Evolutionary conservation across 169 alveolate species (phyloP), one percentile per base, ranked within the genome.

Genomic region (Babesia ovis): DNA sequence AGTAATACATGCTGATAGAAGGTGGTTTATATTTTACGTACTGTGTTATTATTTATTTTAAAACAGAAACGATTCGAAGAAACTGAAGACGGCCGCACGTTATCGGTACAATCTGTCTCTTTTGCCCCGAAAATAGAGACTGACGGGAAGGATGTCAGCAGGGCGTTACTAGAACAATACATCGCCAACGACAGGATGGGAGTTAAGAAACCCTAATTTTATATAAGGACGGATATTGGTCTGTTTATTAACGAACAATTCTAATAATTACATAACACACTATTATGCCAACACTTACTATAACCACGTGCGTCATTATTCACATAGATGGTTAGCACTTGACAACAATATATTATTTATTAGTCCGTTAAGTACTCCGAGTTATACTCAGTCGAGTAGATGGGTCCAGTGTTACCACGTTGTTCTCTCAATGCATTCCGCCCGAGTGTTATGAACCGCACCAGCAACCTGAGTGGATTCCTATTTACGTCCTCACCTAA

Each of bases 71-170:
- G 86, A 4, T 77, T 77, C 67, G 71, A 67, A 12, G 39, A 54
- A 29, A 60, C 57, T 41, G 86, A 77, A 35, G 82, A 56, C 43
- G 86, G 86, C 9, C 70, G 77, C 46, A 35, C 35, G 51, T 53
- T 77, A 20, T 16, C 68, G 11, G 14, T 77, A 42, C 55, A 77
- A 14, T 67, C 82, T 9, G 51, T 68, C 32, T 60, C 71, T 20
- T 68, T 77, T 45, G 86, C 86, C 27, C 86, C 86, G 32, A 77
- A 77, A 22, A 69, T 77, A 20, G 61, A 77, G n/a, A 31, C 56
- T 53, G 62, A 58, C 29, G 75, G 37, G 39, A 20, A 8, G 41
- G 74, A 64, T 29, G 61, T 48, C 22, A 45, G 62, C 18, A n/a
- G 37, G 61, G 23, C n/a, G 14, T 3, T 64, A 20, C 25, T 64